These are phyloP conservation scores for Kregervanrija pseudodelftensis DNA, from an alignment of 805 yeast genomes.

Conservation along the genomic window DNA sequence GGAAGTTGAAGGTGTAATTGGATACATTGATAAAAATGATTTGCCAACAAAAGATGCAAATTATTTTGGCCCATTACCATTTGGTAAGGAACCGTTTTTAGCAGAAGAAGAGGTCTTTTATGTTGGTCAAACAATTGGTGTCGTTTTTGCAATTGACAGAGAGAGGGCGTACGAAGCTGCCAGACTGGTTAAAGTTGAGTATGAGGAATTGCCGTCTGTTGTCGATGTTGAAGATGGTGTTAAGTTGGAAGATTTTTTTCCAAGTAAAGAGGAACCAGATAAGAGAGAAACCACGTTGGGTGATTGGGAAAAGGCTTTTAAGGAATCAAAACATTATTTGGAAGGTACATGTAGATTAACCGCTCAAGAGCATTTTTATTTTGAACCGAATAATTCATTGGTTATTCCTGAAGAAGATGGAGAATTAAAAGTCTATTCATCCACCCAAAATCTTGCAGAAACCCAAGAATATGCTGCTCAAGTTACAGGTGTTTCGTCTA, in stretches of 20 bases:
- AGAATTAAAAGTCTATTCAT: slow-evolving; percentile 36
- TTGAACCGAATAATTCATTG: slow-evolving; percentile 39
- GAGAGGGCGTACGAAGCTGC: slow-evolving; percentile 37
- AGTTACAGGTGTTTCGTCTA: slow-evolving; percentile 35
- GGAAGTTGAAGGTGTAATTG: slow-evolving; percentile 33
- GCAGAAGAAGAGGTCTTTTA: slow-evolving; percentile 35
- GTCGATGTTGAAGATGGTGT: slow-evolving; percentile 39
- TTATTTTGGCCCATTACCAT: slow-evolving; percentile 34
- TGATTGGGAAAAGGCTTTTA: slow-evolving; percentile 33
- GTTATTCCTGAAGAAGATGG: slow-evolving; percentile 41
- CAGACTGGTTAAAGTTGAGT: slow-evolving; percentile 33
- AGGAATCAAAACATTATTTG: slow-evolving; percentile 24
- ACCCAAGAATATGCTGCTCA: slow-evolving; percentile 37
- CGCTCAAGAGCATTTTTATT: slow-evolving; percentile 43
- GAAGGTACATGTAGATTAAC: slow-evolving; percentile 35
- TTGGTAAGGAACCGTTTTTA: slow-evolving; percentile 37
- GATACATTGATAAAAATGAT: slow-evolving; percentile 35
- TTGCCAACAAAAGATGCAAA: slow-evolving; percentile 31
- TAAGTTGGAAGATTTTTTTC: slow-evolving; percentile 32
- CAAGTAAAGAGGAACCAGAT: slow-evolving; percentile 11
- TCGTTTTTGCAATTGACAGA: slow-evolving; percentile 32
- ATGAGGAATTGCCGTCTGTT: slow-evolving; percentile 35
- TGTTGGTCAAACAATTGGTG: slow-evolving; percentile 39
- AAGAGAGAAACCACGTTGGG: slow-evolving; percentile 31
- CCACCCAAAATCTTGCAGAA: slow-evolving; percentile 40